These are phyloP conservation scores for Penicillium daleae DNA, from an alignment of 495 filamentous ascomycete species.

Conservation along the genomic window DNA sequence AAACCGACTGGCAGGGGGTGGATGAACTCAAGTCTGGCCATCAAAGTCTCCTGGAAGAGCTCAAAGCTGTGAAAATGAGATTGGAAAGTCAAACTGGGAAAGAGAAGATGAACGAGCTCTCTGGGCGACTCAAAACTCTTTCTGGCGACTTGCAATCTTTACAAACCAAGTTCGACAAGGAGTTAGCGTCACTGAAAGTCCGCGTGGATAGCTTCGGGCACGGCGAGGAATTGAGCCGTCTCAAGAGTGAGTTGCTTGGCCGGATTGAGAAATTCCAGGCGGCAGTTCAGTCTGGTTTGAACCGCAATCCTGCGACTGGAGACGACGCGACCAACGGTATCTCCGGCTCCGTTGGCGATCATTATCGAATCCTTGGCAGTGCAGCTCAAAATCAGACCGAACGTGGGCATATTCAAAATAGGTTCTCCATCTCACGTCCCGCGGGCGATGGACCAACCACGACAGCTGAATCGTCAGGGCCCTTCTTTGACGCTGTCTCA, in stretches of 20 bases:
- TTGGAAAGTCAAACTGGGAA: background rate
- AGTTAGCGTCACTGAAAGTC: background rate
- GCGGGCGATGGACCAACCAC: background rate
- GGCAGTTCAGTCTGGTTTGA: background rate
- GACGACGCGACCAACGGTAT: background rate
- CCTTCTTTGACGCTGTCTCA: background rate
- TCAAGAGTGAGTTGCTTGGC: background rate
- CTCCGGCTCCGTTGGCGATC: background rate
- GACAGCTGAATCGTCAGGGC: background rate
- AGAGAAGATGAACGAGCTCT: background rate
- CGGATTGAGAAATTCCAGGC: background rate
- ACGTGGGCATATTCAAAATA: background rate
- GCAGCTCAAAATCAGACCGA: background rate
- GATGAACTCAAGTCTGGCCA: background rate
- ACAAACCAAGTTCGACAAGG: background rate
- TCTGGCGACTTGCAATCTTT: background rate
- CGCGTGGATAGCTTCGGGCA: background rate
- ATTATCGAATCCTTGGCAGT: constrained; percentile 5
- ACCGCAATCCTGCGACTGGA: background rate
- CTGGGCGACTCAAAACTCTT: background rate
- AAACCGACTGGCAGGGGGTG: background rate
- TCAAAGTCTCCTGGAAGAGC: background rate
- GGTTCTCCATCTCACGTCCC: background rate
- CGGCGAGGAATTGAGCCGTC: background rate
- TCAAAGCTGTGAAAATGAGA: background rate